Percentiles rank a stretch among this genome's conserved stretches.
Evolutionary conservation across 305 asterid genomes (phyloP).

Genomic region (Fraxinus paxiana): DNA sequence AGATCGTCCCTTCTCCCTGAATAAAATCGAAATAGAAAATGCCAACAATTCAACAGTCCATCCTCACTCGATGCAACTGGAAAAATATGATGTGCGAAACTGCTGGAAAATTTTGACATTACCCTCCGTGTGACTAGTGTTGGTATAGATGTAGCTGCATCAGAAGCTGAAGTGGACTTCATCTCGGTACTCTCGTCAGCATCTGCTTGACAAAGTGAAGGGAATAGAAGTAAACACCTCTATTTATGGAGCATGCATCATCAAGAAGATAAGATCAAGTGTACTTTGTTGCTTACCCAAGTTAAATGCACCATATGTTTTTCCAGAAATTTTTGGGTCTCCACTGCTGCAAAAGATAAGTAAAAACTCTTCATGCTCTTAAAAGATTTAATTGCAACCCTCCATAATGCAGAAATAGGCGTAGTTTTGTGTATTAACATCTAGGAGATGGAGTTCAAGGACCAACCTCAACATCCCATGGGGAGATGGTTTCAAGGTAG

Average conservation of each 20-base stretch:
- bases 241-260: background rate
- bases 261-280: background rate
- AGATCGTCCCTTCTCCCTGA: background rate
- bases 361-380: conserved; percentile 12
- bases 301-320: conserved; percentile 27
- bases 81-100: background rate
- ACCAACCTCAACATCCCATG: conserved; percentile 35
- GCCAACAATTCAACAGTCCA: background rate
- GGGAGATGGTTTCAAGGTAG: conserved; percentile 41
- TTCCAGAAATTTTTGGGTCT: conserved; percentile 28
- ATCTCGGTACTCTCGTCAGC: conserved; percentile 26
- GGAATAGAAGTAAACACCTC: background rate
- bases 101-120: conserved; percentile 19
- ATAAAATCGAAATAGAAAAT: background rate
- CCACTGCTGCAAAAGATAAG: conserved; percentile 32
- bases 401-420: background rate
- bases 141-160: conserved; percentile 35
- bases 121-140: conserved; percentile 38
- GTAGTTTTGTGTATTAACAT: background rate
- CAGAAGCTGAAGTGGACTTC: conserved; percentile 32
- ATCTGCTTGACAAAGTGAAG: conserved; percentile 22
- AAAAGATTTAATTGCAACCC: background rate
- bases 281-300: conserved; percentile 4
- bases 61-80: background rate
- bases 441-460: conserved; percentile 12